Base-by-base conservation (phyloP, 1,139 yeast genomes). In the Tardiomyces digboiensis region DNA sequence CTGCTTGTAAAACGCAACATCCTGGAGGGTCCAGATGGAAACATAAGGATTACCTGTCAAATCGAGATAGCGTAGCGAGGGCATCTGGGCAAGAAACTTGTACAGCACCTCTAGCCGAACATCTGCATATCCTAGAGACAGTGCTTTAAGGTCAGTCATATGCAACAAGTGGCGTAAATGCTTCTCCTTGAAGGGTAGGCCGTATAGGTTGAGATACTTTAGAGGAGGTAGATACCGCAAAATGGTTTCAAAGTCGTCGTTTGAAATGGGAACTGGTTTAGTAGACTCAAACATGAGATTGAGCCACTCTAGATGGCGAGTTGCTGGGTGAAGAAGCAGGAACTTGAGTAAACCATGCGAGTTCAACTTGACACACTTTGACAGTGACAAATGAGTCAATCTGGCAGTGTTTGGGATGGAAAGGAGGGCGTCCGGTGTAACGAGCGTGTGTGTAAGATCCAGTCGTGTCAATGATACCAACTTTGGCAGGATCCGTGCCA, bases 401-500 rank as follows among this genome's bases (percentile, higher is more conserved):
- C 74, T 65, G 40, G 82, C 76, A 37, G 77, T 59, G 26, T 66
- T 57, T 38, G 88, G 76, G 46, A 82, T 59, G 47, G 65, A 56
- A 48, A 73, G 61, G 48, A 82, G 65, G 2, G 74, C 74, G 5
- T 72, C 67, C 2, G 82, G 78, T 2, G 80, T 78, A 23, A 87
- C 76, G 38, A 82, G 78, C 0, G 97, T 88, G 57, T 87, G 96
- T 20, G 86, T 80, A 44, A 88, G 70, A 59, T 88, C 97, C 33
- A 88, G 68, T 49, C 88, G 74, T 48, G 78, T 75, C 42, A 88
- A 64, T 51, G 74, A 73, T 16, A 75, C 72, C 38, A 85, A 67
- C 46, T 70, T 70, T 4, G 81, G 78, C 38, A 89, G 66, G 2
- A 86, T 60, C 49, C 72, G 75, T 39, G 69, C 71, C 49, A 84